Base-by-base conservation (phyloP, 352 stramenopile species). In the Aphanomyces astaci region DNA sequence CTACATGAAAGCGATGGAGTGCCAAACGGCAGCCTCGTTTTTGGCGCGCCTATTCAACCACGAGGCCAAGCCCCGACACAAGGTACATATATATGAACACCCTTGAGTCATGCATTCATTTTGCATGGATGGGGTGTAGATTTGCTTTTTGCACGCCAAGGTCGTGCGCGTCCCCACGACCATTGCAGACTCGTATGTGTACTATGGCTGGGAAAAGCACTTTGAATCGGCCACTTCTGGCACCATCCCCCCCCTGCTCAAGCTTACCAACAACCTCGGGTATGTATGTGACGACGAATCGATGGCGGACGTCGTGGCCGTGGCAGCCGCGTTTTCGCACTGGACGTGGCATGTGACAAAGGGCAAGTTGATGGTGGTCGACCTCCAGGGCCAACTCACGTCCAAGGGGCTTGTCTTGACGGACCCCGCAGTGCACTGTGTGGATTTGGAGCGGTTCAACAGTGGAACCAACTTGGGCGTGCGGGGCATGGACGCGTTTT, bases 201-300 rank as follows among this genome's bases (percentile, higher is more conserved):
- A 36, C n/a, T 59, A 40, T 59, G 51, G 19, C 7, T 59, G 51
- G 51, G 51, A 59, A 39, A 59, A 59, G 51, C 51, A 36, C 25
- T 55, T n/a, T n/a, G n/a, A n/a, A n/a, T n/a, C n/a, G n/a, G n/a
- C n/a, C n/a, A n/a, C n/a, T n/a, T 43, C 36, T 43, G 36, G 7
- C 36, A 15, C 36, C 22, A 13, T 22, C 13, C 51, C 22, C n/a
- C 51, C 0, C 48, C 9, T 25, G 51, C 7, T 59, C 25, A 59
- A 59, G 24, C 24, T 74, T 28, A 81, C 72, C 63, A 81, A 82
- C 64, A 84, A 81, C 66, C 75, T 71, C 0, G 77, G 77, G 13
- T 59, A 40, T 39, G 30, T 59, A 13, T 53, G 45, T 19, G 51
- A 59, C 25, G 51, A 39, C 51, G 17, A 7, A 22, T 32, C 17